Conservation (phyloP, 768 basidiomycete genomes). For the Grammothele lineata region DNA sequence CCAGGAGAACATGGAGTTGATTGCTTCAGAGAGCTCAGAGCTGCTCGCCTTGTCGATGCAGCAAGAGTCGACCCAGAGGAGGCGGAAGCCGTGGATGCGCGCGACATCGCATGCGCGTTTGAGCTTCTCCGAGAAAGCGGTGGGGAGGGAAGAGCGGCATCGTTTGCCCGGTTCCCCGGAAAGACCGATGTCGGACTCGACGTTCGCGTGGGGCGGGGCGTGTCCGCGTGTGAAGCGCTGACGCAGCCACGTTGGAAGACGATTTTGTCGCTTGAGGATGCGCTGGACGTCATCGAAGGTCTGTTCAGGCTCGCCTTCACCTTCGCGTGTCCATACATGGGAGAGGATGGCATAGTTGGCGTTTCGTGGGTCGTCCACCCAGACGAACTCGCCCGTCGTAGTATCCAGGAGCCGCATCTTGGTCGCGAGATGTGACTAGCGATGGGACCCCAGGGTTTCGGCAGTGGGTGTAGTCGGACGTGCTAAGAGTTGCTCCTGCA, state of each 20-base stretch:
- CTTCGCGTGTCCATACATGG: not conserved
- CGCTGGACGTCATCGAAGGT: not conserved
- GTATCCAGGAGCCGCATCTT: slow-evolving; percentile 7
- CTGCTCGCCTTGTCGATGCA: slow-evolving; percentile 6
- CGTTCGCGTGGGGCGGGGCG: not conserved
- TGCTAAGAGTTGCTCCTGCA: too few species aligned
- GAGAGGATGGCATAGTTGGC: slow-evolving; percentile 6
- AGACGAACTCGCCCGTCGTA: slow-evolving; percentile 1
- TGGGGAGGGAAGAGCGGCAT: not conserved
- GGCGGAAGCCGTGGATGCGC: not conserved
- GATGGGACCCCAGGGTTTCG: too few species aligned
- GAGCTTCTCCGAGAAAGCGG: slow-evolving; percentile 1
- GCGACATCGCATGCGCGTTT: slow-evolving; percentile 1
- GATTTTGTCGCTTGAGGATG: not conserved
- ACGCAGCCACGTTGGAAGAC: not conserved
- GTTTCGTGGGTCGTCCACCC: not conserved
- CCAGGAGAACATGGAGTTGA: slow-evolving; percentile 7
- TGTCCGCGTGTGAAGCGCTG: not conserved
- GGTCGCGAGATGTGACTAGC: too few species aligned
- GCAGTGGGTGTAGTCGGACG: too few species aligned
- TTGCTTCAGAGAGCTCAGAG: slow-evolving; percentile 2
- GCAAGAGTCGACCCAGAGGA: slow-evolving; percentile 9
- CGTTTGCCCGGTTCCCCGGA: not conserved
- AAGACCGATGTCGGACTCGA: not conserved
- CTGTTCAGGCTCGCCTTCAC: not conserved